phyloP scores from a whole-genome alignment of 2,329 filamentous ascomycete species.

The Paecilomyces sp. region DNA sequence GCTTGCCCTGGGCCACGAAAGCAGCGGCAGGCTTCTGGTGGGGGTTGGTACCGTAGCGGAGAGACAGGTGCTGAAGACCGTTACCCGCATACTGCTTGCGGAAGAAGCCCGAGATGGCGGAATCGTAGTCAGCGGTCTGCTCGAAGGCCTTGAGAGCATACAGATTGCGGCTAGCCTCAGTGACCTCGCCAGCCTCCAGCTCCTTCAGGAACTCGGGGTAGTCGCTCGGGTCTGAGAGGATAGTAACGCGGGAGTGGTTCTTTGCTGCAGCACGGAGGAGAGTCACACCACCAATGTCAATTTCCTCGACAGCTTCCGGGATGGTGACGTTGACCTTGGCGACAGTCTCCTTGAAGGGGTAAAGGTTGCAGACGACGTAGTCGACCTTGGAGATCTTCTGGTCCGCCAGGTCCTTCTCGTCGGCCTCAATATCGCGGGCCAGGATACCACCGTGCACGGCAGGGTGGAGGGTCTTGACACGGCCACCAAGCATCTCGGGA shows the following conservation, averaged over 20 bases:
- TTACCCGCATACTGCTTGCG: constrained; percentile 89
- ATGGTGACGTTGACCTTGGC: constrained; percentile 96
- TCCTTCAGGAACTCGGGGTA: constrained; percentile 92
- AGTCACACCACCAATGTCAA: constrained; percentile 96
- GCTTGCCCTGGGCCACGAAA: constrained; percentile 61
- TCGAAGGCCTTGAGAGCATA: constrained; percentile 98
- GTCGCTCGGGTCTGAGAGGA: constrained; percentile 87
- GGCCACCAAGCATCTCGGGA: constrained; percentile 90
- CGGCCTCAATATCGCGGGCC: constrained; percentile 85
- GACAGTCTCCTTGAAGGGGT: constrained; percentile 98
- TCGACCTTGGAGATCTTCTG: constrained; percentile 94
- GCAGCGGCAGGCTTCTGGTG: constrained; percentile 96
- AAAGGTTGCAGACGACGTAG: constrained; percentile 96
- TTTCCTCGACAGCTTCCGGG: constrained; percentile 94
- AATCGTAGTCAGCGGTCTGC: constrained; percentile 95
- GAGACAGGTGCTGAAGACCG: constrained; percentile 71
- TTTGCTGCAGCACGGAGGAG: constrained; percentile 94
- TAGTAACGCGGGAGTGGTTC: constrained; percentile 93
- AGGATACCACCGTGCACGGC: constrained; percentile 81
- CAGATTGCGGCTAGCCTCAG: constrained; percentile 73
- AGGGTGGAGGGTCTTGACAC: constrained; percentile 93
- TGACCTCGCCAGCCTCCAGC: constrained; percentile 77
- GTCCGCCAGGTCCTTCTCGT: constrained; percentile 93
- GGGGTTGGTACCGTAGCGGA: constrained; percentile 94
- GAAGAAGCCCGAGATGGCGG: constrained; percentile 93